Conservation (phyloP, 176 grass and related monocot genomes). For the Panicum miliaceum region DNA sequence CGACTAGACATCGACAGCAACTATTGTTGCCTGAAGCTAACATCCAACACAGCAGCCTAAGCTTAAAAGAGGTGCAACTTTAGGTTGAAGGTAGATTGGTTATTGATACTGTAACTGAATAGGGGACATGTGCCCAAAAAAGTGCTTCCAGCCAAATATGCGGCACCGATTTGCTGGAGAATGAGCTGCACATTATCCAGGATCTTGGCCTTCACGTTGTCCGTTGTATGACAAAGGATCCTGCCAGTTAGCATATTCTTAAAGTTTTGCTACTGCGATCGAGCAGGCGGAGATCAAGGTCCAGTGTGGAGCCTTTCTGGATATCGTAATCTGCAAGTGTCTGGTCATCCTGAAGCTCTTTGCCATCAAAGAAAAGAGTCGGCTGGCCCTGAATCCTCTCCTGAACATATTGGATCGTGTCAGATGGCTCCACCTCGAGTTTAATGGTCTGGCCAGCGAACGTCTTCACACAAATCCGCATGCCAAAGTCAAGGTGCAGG, state of each 20-base stretch:
- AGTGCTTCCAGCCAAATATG: too few species aligned
- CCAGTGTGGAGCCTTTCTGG: background rate
- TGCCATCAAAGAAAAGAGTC: background rate
- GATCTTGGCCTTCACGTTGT: too few species aligned
- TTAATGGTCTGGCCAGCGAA: background rate
- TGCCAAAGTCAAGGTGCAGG: background rate
- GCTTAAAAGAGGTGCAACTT: too few species aligned
- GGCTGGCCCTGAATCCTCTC: background rate
- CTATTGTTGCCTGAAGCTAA: too few species aligned
- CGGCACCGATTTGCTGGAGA: too few species aligned
- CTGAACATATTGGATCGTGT: background rate
- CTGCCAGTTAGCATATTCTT: background rate
- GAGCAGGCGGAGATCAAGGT: background rate
- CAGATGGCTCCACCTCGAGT: background rate
- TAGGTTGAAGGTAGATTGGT: too few species aligned
- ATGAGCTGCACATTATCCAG: too few species aligned
- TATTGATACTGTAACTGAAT: too few species aligned
- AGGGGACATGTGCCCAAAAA: too few species aligned
- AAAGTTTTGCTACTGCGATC: background rate
- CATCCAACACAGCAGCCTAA: too few species aligned
- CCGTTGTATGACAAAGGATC: background rate
- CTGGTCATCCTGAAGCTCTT: background rate
- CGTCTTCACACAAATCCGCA: background rate
- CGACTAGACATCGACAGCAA: too few species aligned
- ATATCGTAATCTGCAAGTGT: background rate